Conservation (phyloP, 805 yeast species). For the Ascoidea rubescens region DNA sequence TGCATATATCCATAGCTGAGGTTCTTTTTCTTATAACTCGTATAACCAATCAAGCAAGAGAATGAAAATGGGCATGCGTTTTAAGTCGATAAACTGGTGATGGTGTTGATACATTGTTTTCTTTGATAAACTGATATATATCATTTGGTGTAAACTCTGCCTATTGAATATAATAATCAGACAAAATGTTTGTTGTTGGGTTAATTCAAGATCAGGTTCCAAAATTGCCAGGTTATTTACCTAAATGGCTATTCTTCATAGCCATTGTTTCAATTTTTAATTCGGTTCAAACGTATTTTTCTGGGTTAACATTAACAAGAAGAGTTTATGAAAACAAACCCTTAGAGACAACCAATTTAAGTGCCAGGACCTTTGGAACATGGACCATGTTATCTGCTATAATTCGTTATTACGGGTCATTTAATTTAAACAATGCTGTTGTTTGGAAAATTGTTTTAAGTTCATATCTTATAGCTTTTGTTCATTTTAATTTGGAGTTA, state of each 20-base stretch:
- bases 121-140: no score
- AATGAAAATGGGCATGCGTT: no score
- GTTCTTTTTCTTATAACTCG: no score
- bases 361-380: slow-evolving; percentile 97
- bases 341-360: slow-evolving; percentile 43
- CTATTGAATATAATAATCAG: no score
- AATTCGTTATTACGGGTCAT: slow-evolving; percentile 80
- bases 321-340: slow-evolving; percentile 64
- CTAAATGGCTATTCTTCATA: slow-evolving; percentile 68
- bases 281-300: slow-evolving; percentile 71
- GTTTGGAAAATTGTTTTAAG: slow-evolving; percentile 69
- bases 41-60: no score
- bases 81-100: no score
- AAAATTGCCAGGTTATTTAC: slow-evolving; percentile 40
- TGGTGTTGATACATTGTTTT: no score
- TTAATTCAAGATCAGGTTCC: slow-evolving; percentile 16
- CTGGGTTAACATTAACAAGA: slow-evolving; percentile 62
- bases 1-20: no score
- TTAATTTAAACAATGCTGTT: slow-evolving; percentile 50
- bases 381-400: slow-evolving; percentile 88
- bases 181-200: background rate
- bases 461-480: slow-evolving; percentile 69
- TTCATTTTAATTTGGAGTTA: slow-evolving; percentile 81
- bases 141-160: no score
- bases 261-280: slow-evolving; percentile 89